Evolutionary conservation across 176 grass and related monocot genomes (phyloP), one percentile per base, ranked within the genome.

Genomic region (Ampelocalamus luodianensis): DNA sequence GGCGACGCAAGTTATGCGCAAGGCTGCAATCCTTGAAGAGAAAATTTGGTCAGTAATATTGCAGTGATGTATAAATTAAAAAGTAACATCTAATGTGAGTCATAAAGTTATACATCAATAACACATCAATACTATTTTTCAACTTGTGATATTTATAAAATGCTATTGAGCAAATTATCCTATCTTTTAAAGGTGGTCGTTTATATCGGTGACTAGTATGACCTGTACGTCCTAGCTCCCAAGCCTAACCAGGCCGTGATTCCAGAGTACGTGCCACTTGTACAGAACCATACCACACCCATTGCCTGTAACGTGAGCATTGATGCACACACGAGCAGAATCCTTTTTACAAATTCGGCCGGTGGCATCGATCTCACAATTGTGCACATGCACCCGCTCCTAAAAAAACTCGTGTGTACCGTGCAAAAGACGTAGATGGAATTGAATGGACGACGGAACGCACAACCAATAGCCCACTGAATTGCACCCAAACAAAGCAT

Each of bases 71-170:
- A 29, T 0, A 29, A 29, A 29, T 29, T 29, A 1, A 1, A 29
- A 29, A 29, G 1, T 29, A 29, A 29, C 1, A 29, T 29, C 0
- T 29, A 29, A 29, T n/a, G n/a, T n/a, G n/a, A n/a, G n/a, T n/a
- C n/a, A n/a, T n/a, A n/a, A n/a, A n/a, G n/a, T n/a, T n/a, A n/a
- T n/a, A n/a, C n/a, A n/a, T 29, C 29, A 29, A 29, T 29, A 29
- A 29, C 29, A 29, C 1, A 34, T 34, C 32, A 2, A 34, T 34
- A 2, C 2, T 34, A 34, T 34, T 34, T 34, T 34, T 34, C 2
- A 34, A 34, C 32, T 34, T 3, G 2, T 34, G 2, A 2, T 2
- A 34, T 34, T 0, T 1, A 2, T 3, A 3, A 2, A 34, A 2
- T 34, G 2, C 3, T 34, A 3, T 34, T 34, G 1, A 34, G 2